Base-by-base conservation (phyloP, 2,329 filamentous ascomycete genomes). In the Cordyceps tenuipes region DNA sequence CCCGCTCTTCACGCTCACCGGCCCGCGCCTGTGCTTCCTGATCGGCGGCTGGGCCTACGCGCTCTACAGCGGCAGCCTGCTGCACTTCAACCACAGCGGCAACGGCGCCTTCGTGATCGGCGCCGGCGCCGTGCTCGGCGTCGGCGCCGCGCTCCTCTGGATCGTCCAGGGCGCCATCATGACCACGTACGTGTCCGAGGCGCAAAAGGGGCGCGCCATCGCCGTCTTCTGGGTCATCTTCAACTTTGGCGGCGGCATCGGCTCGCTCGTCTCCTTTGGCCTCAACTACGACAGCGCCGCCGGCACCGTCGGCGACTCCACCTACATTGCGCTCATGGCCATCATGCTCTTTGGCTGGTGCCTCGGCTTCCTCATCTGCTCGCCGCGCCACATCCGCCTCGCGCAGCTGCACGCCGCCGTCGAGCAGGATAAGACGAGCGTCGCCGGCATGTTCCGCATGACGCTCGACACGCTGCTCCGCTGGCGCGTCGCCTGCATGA, bases 311-410 rank as follows among this genome's bases (percentile, higher is more conserved):
- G 75, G 75, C 3, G 71, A 80, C 64, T 74, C 72, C 19, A 82
- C 79, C 7, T 81, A 82, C 63, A 76, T 79, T 41, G 77, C 78
- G 21, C 71, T 79, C 21, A 71, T 80, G 64, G 68, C 73, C 36
- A 73, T 81, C 57, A 81, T 80, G 77, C 65, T 73, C 3, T 67
- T 79, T 41, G 79, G 79, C n/a, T 79, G 77, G 73, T 53, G 71
- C 0, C 66, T 81, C 8, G 77, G 75, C 19, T 62, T 77, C 13
- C 73, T 80, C 63, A 76, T 81, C 62, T 81, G 78, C 64, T 75
- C 75, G 7, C 78, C 79, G 0, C 71, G 73, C 10, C 73, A 75
- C 36, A 73, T 79, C 26, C 71, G 72, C 31, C 66, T 74, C 0
- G 67, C 69, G 0, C 71, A 76, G 64, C 66, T 77, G 13, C 66